phyloP scores from a whole-genome alignment of 2,329 filamentous ascomycete species.

The Penicillium thymicola region DNA sequence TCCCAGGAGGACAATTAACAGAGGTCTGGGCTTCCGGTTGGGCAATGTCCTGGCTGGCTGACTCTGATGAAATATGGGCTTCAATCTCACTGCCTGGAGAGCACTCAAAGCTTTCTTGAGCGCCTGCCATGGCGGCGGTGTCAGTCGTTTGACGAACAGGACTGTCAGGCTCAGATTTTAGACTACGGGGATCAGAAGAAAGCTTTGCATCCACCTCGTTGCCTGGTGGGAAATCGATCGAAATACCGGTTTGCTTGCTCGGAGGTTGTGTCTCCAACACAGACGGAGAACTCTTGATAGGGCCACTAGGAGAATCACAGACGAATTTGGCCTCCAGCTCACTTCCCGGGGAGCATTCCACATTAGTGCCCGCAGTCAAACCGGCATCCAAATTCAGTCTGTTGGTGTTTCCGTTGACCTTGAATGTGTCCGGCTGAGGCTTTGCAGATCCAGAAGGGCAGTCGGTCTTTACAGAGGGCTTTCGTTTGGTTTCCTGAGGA shows the following conservation, averaged over 20 bases:
- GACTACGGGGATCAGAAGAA: neutral
- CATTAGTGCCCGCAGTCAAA: neutral
- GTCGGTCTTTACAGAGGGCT: slow-evolving; percentile 9
- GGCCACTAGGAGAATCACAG: neutral
- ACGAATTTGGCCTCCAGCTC: slow-evolving; percentile 16
- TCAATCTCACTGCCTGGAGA: slow-evolving; percentile 11
- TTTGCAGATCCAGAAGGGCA: slow-evolving; percentile 8
- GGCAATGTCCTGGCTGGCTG: neutral
- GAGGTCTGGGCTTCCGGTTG: neutral
- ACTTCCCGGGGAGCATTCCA: slow-evolving; percentile 14
- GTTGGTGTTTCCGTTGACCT: neutral
- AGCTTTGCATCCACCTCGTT: slow-evolving; percentile 12
- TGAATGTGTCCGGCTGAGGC: neutral
- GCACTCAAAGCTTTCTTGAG: slow-evolving; percentile 1
- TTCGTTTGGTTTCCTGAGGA: slow-evolving; percentile 1
- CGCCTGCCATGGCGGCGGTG: neutral
- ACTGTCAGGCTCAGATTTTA: neutral
- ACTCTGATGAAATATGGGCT: slow-evolving; percentile 6
- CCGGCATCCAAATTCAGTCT: neutral
- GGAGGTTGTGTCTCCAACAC: neutral
- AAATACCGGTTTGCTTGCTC: neutral
- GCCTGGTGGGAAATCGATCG: slow-evolving; percentile 10
- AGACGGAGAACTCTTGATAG: neutral
- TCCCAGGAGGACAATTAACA: slow-evolving; percentile 17
- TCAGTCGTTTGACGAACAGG: neutral